Conservation (phyloP, 768 basidiomycete species). For the Tulasnella sp. region DNA sequence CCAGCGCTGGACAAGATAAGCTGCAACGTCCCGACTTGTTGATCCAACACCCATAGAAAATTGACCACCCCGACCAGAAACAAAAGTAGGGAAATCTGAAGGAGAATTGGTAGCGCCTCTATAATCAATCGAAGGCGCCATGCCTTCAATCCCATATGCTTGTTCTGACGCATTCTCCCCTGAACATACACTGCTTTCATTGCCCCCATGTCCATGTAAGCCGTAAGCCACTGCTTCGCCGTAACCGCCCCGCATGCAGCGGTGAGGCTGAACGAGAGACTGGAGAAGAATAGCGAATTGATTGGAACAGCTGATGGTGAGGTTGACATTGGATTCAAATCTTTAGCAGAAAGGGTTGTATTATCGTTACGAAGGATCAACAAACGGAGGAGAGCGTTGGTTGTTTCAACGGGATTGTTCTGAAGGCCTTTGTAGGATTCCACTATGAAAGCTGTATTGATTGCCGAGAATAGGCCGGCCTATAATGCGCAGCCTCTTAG, state of each 20-base stretch:
- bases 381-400: slow-evolving; percentile 1
- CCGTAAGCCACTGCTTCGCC: slow-evolving; percentile 3
- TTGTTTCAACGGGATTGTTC: neutral
- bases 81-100: neutral
- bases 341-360: neutral
- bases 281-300: slow-evolving; percentile 1
- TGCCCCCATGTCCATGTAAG: neutral
- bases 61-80: slow-evolving; percentile 2
- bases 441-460: slow-evolving; percentile 6
- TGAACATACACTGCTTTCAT: neutral
- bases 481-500: no score
- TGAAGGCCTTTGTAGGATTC: neutral
- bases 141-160: neutral
- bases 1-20: neutral
- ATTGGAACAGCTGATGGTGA: neutral
- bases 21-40: neutral
- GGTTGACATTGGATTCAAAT: neutral
- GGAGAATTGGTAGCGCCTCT: neutral
- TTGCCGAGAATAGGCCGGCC: slow-evolving; percentile 9
- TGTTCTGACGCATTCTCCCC: neutral
- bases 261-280: slow-evolving; percentile 4
- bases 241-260: slow-evolving; percentile 3
- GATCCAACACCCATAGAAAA: neutral
- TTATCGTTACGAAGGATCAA: neutral
- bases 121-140: neutral